Conservation (phyloP, 768 basidiomycete species). For the Leccinum rimulosum region DNA sequence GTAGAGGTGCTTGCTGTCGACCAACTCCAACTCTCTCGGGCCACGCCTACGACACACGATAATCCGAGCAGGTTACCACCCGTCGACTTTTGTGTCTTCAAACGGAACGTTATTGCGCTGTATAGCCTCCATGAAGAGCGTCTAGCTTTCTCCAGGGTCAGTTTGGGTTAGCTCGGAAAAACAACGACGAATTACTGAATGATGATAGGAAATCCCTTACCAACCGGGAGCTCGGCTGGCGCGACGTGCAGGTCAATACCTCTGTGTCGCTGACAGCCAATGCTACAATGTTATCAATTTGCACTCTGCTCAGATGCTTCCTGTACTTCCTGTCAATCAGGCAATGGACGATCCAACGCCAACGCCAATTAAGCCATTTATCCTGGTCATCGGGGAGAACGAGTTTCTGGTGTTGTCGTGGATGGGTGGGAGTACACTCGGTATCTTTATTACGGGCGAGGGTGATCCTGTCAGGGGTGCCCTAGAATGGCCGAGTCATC, state of each 20-base stretch:
- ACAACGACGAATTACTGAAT: not conserved
- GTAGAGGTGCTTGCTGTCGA: conserved; percentile 82
- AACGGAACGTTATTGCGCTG: conserved; percentile 60
- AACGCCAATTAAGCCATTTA: conserved; percentile 57
- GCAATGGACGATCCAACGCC: conserved; percentile 40
- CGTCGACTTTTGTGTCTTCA: conserved; percentile 72
- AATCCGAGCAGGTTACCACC: conserved; percentile 42
- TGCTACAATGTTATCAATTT: conserved; percentile 81
- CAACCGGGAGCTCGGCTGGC: conserved; percentile 58
- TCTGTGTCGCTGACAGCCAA: conserved; percentile 74
- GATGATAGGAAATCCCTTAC: conserved; percentile 65
- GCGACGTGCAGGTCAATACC: conserved; percentile 54
- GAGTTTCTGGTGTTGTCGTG: conserved; percentile 88
- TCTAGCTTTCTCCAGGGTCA: conserved; percentile 59
- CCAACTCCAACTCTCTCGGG: conserved; percentile 61
- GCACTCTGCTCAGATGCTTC: conserved; percentile 62
- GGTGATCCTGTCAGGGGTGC: conserved; percentile 92
- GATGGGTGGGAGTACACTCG: conserved; percentile 78
- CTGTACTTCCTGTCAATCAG: conserved; percentile 79
- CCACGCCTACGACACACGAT: conserved; percentile 41
- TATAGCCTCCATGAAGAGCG: conserved; percentile 62
- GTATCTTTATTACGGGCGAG: conserved; percentile 79
- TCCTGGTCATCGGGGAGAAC: conserved; percentile 68
- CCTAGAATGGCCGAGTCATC: conserved; percentile 80
- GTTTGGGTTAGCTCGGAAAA: conserved; percentile 3